These are phyloP conservation scores for Blastobotrys raffinosifermentans DNA, from an alignment of 1,139 yeast genomes.

Conservation along the genomic window DNA sequence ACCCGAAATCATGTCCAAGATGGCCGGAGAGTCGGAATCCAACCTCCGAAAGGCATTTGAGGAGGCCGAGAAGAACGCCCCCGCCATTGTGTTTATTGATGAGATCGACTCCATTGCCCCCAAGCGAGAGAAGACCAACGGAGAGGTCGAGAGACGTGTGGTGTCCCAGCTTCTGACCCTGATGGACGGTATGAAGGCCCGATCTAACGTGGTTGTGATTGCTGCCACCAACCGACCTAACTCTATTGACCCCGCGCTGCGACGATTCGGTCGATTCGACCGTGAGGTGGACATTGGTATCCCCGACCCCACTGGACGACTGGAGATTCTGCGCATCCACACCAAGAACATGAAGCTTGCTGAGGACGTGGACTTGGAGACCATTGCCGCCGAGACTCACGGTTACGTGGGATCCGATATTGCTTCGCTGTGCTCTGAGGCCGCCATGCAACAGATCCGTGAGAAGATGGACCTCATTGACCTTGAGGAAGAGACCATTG, in stretches of 20 bases:
- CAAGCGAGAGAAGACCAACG: constrained; percentile 98
- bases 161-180: constrained; percentile 94
- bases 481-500: constrained; percentile 95
- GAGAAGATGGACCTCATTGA: constrained; percentile 99
- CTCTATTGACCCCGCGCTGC: constrained; percentile 95
- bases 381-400: constrained; percentile 86
- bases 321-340: constrained; percentile 87
- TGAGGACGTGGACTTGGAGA: constrained; percentile 91
- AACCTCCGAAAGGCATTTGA: constrained; percentile 97
- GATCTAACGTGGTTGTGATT: constrained; percentile 93
- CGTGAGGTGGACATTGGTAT: constrained; percentile 99
- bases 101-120: constrained; percentile 99
- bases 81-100: constrained; percentile 94
- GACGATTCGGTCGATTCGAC: constrained; percentile 98
- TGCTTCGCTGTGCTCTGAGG: constrained; percentile 95
- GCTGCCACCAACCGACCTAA: constrained; percentile 97
- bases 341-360: constrained; percentile 97
- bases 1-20: constrained; percentile 99
- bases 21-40: constrained; percentile 99
- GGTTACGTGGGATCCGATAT: constrained; percentile 98
- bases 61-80: constrained; percentile 98
- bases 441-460: constrained; percentile 97
- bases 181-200: constrained; percentile 99
- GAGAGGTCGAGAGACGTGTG: constrained; percentile 98
- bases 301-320: constrained; percentile 97